phyloP scores from a whole-genome alignment of 164 flowering plant genomes.

The Vitis riparia region DNA sequence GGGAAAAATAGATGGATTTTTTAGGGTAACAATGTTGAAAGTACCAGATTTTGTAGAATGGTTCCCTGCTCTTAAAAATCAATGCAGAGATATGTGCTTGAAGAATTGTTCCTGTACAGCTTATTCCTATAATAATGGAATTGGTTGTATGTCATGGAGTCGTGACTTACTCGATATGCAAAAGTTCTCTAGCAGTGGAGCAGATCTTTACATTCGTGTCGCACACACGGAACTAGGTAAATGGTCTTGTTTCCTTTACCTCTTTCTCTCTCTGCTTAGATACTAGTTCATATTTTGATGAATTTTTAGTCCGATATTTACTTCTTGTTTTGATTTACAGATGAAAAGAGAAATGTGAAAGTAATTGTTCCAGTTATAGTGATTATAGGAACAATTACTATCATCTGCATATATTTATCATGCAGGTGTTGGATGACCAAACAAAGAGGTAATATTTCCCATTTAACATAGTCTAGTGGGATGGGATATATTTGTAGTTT shows the following conservation, averaged over 20 bases:
- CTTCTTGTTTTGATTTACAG: not conserved
- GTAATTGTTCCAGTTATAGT: not conserved
- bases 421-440: constrained; percentile 8
- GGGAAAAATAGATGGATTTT: no score
- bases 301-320: not conserved
- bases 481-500: no score
- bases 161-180: constrained; percentile 19
- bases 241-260: no score
- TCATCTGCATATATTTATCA: not conserved
- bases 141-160: not conserved
- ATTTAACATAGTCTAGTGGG: no score
- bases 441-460: not conserved
- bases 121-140: no score
- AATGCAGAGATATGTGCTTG: not conserved
- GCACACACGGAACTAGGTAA: constrained; percentile 28
- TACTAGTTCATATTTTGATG: no score
- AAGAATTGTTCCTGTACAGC: no score
- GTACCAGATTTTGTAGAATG: no score
- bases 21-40: no score
- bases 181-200: constrained; percentile 15
- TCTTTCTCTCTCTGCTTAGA: no score
- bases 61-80: not conserved
- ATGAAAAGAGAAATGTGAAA: not conserved
- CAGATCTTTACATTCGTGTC: constrained; percentile 21
- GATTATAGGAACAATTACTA: not conserved